Conservation (phyloP, 768 basidiomycete species). For the Pisolithus orientalis region DNA sequence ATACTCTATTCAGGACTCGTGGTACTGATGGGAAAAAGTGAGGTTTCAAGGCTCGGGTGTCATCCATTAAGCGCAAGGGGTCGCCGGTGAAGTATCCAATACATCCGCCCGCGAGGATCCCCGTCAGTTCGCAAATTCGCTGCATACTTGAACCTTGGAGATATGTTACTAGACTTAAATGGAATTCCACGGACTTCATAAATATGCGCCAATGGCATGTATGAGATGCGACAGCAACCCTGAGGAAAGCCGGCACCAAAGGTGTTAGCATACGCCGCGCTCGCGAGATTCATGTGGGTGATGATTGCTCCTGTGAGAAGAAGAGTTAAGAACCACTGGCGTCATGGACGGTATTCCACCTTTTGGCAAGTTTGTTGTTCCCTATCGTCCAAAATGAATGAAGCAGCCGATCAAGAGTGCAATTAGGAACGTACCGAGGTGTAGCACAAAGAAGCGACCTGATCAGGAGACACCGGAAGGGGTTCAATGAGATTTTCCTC, state of each 20-base stretch:
- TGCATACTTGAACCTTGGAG: slow-evolving; percentile 18
- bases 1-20: slow-evolving; percentile 85
- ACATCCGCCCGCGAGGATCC: slow-evolving; percentile 53
- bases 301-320: slow-evolving; percentile 60
- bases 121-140: slow-evolving; percentile 57
- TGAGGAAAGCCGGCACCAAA: slow-evolving; percentile 46
- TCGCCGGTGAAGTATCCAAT: slow-evolving; percentile 92
- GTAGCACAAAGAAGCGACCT: slow-evolving; percentile 86
- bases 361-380: slow-evolving; percentile 79
- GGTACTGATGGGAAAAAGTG: slow-evolving; percentile 81
- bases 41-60: slow-evolving; percentile 79
- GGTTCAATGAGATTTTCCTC: slow-evolving; percentile 55
- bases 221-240: slow-evolving; percentile 52
- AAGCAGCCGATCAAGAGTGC: background rate
- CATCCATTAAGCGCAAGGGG: slow-evolving; percentile 83
- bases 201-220: slow-evolving; percentile 85
- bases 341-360: slow-evolving; percentile 33
- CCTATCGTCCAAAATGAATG: slow-evolving; percentile 36
- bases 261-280: slow-evolving; percentile 52
- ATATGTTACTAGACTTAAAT: slow-evolving; percentile 1
- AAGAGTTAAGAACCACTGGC: background rate
- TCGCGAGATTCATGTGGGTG: slow-evolving; percentile 61
- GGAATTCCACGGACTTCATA: slow-evolving; percentile 54
- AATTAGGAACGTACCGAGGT: slow-evolving; percentile 64
- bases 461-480: slow-evolving; percentile 52